Conservation (phyloP, 129 eudicot species). For the Artemisia tridentata region DNA sequence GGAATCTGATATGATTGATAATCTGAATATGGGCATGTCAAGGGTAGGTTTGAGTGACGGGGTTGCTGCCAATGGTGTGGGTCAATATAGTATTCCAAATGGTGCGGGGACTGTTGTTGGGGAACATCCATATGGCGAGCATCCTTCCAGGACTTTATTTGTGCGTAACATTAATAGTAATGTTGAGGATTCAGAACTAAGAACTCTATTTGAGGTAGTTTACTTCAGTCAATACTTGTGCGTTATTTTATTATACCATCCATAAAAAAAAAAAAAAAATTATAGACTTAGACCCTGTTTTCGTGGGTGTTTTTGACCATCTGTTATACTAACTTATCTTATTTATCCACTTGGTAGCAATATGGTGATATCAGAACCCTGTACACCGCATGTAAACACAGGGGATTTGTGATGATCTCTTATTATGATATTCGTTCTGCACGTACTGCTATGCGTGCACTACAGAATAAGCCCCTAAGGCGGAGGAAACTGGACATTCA, state of each 20-base stretch:
- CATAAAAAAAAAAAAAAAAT: too few relatives aligned
- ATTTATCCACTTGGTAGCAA: conserved; percentile 48
- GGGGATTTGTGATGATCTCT: conserved; percentile 99
- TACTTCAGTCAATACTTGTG: background rate
- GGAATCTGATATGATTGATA: conserved; percentile 59
- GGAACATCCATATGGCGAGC: conserved; percentile 92
- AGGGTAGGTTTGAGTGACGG: conserved; percentile 53
- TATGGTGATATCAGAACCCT: conserved; percentile 90
- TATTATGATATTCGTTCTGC: conserved; percentile 95
- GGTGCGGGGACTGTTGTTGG: conserved; percentile 64
- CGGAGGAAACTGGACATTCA: conserved; percentile 94
- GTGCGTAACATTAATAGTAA: conserved; percentile 92
- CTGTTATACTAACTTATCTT: conserved; percentile 12
- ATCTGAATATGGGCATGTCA: conserved; percentile 39
- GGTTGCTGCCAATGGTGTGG: conserved; percentile 40
- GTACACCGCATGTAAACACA: conserved; percentile 86
- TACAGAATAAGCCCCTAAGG: conserved; percentile 81
- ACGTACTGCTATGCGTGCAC: conserved; percentile 77
- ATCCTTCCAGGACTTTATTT: conserved; percentile 91
- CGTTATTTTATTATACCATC: background rate
- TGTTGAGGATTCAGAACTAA: conserved; percentile 84
- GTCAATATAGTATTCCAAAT: conserved; percentile 41
- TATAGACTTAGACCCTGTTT: too few relatives aligned
- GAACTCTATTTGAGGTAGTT: conserved; percentile 77
- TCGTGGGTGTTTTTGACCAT: background rate